phyloP scores from a whole-genome alignment of 306 rosid species.

The Begonia peltatifolia region DNA sequence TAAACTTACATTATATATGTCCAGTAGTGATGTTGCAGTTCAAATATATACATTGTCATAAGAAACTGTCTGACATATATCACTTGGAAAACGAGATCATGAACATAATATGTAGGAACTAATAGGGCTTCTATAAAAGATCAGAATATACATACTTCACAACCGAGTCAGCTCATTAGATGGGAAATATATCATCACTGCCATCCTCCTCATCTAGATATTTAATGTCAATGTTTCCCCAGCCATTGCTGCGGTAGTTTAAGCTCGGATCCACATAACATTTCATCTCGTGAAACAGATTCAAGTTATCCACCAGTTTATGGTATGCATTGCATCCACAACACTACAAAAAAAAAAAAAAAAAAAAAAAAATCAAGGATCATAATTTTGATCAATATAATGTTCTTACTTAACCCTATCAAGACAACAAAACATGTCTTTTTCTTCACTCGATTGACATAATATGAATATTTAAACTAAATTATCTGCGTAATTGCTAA shows the following conservation, averaged over 20 bases:
- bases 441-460: no score
- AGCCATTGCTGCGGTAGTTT: constrained; percentile 38
- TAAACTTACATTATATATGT: no score
- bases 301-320: constrained; percentile 90
- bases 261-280: constrained; percentile 73
- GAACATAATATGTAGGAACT: constrained; percentile 22
- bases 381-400: no score
- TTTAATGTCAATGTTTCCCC: constrained; percentile 48
- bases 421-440: no score
- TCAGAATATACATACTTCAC: constrained; percentile 23
- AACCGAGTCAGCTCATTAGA: constrained; percentile 19
- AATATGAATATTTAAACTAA: no score
- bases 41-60: no score
- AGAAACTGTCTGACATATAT: no score
- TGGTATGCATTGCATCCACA: constrained; percentile 90
- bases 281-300: constrained; percentile 81
- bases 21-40: no score
- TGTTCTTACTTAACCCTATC: no score
- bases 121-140: constrained; percentile 15
- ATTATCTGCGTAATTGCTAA: no score
- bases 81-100: no score
- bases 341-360: constrained; percentile 37
- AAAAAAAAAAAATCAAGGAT: neutral
- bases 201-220: constrained; percentile 45
- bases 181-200: constrained; percentile 36